Base-by-base conservation (phyloP, 1,284 basidiomycete species). In the Puccinia polysora region DNA sequence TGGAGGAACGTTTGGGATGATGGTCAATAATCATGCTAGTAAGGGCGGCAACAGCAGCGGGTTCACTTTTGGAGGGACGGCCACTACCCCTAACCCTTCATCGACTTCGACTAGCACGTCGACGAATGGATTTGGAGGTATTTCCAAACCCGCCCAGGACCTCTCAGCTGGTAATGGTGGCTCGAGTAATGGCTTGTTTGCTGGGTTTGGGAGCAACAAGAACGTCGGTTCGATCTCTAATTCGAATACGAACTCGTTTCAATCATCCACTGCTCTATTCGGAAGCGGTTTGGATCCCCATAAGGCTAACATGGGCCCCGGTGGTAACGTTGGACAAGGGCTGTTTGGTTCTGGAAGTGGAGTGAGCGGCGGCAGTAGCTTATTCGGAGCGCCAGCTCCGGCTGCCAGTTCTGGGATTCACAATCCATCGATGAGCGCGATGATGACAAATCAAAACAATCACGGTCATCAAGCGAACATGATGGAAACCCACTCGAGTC, bases 1-100 rank as follows among this genome's bases (percentile, higher is more conserved):
- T 2, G 59, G 38, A 30, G 36, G 36, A 28, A 62, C 30, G 12
- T 62, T 62, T 32, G 59, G 59, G n/a, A 45, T 45, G 38, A 60
- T 23, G 8, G 28, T 23, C 23, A 38, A 60, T 7, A 43, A 38
- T 25, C 30, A 43, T 25, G 30, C 20, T 23, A 56, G 18, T 32
- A 55, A 55, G 14, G 25, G 32, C 12, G 12, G 18, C 32, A 56
- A 1, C n/a, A 58, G 34, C 34, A n/a, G 34, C 34, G 20, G 34
- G 2, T 58, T 58, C 34, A 38, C 56, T 7, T 58, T 58, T 12
- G 56, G 56, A 20, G 20, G 7, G 1, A 58, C 56, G 14, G n/a
- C 56, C 2, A 14, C 34, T 5, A 38, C 20, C 10, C 40, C 40
- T 23, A 32, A 18, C 12, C 34, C 56, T 23, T 8, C 25, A n/a